Conservation (phyloP, 2,329 filamentous ascomycete genomes). For the Ilyonectria robusta region DNA sequence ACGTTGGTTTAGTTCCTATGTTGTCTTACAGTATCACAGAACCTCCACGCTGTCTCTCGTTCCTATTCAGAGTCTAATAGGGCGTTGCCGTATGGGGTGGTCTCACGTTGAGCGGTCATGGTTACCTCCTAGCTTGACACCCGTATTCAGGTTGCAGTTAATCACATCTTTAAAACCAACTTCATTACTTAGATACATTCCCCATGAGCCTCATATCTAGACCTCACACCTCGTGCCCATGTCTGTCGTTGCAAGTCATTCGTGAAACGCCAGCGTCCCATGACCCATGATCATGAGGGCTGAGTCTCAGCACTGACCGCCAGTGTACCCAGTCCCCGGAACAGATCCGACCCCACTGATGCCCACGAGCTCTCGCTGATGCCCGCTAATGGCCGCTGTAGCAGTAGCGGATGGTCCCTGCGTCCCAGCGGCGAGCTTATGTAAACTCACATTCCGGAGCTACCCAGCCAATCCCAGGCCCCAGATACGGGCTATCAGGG, state of each 20-base stretch:
- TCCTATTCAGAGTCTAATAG: no score
- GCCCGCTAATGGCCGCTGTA: constrained; percentile 13
- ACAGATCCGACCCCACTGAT: not conserved
- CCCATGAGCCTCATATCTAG: not conserved
- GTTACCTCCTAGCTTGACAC: no score
- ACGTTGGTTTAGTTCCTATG: not conserved
- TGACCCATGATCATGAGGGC: constrained; percentile 9
- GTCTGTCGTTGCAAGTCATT: not conserved
- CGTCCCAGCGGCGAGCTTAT: constrained; percentile 9
- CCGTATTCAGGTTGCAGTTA: no score
- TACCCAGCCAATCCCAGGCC: constrained; percentile 4
- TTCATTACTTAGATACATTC: not conserved
- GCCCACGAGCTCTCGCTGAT: constrained; percentile 14
- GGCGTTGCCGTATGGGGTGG: no score
- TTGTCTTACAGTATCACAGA: not conserved
- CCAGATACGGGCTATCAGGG: constrained; percentile 4
- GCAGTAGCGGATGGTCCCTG: not conserved
- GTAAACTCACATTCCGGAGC: not conserved
- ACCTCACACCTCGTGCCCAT: not conserved
- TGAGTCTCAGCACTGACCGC: not conserved
- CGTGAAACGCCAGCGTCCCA: not conserved
- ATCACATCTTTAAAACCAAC: no score
- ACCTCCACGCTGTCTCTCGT: not conserved
- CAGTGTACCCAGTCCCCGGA: not conserved
- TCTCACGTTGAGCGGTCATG: no score